Base-by-base conservation (phyloP, 2,329 filamentous ascomycete species). In the Blastomyces percursus region DNA sequence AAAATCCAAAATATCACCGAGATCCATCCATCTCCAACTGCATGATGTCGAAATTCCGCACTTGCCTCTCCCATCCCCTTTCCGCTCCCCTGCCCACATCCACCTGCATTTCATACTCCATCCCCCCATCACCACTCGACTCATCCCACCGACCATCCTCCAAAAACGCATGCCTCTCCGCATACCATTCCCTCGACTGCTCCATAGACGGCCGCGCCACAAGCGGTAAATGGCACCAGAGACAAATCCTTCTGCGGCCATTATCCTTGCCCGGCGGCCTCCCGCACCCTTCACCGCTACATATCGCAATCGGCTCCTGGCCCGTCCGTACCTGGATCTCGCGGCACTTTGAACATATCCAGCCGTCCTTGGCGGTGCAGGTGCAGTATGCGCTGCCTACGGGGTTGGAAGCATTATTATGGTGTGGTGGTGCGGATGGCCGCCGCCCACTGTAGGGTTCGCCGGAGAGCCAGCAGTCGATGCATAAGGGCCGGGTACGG, bases 221-320 rank as follows among this genome's bases (percentile, higher is more conserved):
- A 12, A 64, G 21, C 16, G 67, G 66, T 59, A 69, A 66, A 63
- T 70, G 63, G 59, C 71, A 73, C 71, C 71, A 73, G 3, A 73
- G 64, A 63, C 71, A 73, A 24, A 73, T 68, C 42, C 69, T 66
- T n/a, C 70, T 62, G 38, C 67, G 62, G 30, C 71, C 69, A 38
- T 67, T 67, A 48, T 68, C 69, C n/a, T 62, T 52, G 3, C 69
- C 69, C 6, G 67, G 62, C 7, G 61, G 44, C 42, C 62, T 64
- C 19, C 50, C 19, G 40, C 71, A 73, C 19, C 64, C 67, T 51
- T 70, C 62, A 21, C 70, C 71, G 51, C 68, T 66, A 55, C 71
- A 73, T 19, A 40, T 30, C 35, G 59, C 48, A n/a, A 64, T 60
- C 21, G 62, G 61, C 24, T 61, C 52, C 19, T 64, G 63, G 16